Percentiles rank a stretch among this genome's conserved stretches.
These are phyloP conservation scores for Gossypioides kirkii DNA, from an alignment of 345 rosid species.

Conservation along the genomic window DNA sequence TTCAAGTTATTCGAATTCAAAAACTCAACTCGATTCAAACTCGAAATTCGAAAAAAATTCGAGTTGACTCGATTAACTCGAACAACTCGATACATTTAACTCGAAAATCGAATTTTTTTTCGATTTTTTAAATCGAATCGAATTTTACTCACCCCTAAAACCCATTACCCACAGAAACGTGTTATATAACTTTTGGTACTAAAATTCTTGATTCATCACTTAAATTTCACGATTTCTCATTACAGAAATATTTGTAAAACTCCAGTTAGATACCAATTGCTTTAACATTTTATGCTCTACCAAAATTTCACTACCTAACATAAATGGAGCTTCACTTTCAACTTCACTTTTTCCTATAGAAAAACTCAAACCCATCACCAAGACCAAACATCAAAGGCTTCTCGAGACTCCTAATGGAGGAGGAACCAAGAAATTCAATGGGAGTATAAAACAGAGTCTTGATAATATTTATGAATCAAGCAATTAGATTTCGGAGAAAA, in stretches of 20 bases:
- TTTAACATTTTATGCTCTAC: constrained; percentile 41
- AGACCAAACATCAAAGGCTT: constrained; percentile 21
- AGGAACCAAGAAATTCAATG: too few species aligned
- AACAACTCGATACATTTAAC: too few species aligned
- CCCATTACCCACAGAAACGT: background rate
- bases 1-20: too few species aligned
- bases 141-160: too few species aligned
- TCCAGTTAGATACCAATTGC: constrained; percentile 43
- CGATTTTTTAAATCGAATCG: too few species aligned
- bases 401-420: constrained; percentile 31
- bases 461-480: constrained; percentile 26
- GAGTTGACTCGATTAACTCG: too few species aligned
- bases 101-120: too few species aligned
- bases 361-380: constrained; percentile 28
- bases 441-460: constrained; percentile 18
- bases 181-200: background rate
- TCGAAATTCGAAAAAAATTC: too few species aligned
- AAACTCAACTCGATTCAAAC: too few species aligned
- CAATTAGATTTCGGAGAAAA: constrained; percentile 22
- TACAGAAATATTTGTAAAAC: constrained; percentile 46
- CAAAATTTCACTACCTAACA: constrained; percentile 32
- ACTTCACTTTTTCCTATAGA: constrained; percentile 35
- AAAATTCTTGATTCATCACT: background rate
- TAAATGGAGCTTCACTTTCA: constrained; percentile 22
- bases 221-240: background rate